Evolutionary conservation across 495 filamentous ascomycete species (phyloP).

Genomic region (Umbilicaria muhlenbergii): DNA sequence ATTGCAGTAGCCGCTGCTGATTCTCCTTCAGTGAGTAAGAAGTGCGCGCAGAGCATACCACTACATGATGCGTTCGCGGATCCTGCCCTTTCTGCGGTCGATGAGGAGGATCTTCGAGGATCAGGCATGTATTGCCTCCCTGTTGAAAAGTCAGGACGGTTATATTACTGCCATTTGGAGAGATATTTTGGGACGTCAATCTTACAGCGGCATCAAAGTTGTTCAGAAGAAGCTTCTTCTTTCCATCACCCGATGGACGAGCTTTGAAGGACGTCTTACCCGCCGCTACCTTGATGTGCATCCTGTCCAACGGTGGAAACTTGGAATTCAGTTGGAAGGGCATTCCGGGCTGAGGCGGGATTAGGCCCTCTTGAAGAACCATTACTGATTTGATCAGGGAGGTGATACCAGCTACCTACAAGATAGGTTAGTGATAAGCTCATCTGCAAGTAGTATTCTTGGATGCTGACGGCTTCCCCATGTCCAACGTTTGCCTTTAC

Average conservation of each 20-base stretch:
- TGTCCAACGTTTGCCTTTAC: conserved; percentile 45
- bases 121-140: conserved; percentile 21
- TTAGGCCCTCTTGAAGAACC: conserved; percentile 18
- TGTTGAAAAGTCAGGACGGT: too few relatives aligned
- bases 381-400: conserved; percentile 21
- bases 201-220: conserved; percentile 19
- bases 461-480: conserved; percentile 15
- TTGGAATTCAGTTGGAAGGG: conserved; percentile 26
- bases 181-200: not conserved
- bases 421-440: too few relatives aligned
- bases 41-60: conserved; percentile 18
- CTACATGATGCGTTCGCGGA: conserved; percentile 10
- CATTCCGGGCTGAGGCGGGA: conserved; percentile 26
- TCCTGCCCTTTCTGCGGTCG: conserved; percentile 2
- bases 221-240: conserved; percentile 17
- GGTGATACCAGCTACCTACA: conserved; percentile 13
- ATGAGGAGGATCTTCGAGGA: conserved; percentile 15
- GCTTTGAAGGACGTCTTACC: conserved; percentile 15
- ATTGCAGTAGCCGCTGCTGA: conserved; percentile 15
- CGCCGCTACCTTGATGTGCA: conserved; percentile 21
- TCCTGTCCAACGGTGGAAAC: conserved; percentile 13
- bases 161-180: too few relatives aligned
- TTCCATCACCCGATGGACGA: not conserved
- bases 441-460: too few relatives aligned
- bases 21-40: conserved; percentile 18